A percentile compares a stretch with the other conserved stretches of the same genome.
Evolutionary conservation across 257 asterid species (phyloP).

Genomic region (Capsicum baccatum): DNA sequence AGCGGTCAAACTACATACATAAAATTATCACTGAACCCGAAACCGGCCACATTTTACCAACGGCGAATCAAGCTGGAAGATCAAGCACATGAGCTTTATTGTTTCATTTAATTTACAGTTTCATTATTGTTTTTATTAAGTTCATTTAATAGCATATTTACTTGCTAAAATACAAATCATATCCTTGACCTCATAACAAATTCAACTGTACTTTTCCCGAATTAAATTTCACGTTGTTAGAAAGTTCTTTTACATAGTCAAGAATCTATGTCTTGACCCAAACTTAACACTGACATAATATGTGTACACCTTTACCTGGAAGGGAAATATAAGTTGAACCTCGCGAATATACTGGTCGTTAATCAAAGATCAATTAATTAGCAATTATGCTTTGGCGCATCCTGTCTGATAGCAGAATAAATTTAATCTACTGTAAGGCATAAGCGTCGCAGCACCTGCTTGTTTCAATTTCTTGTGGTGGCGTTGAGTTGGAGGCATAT

Average conservation of each 20-base stretch:
- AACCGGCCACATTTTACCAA: no score
- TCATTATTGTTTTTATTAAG: no score
- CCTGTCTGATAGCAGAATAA: neutral
- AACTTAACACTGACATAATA: neutral
- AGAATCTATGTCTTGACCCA: neutral
- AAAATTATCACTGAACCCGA: no score
- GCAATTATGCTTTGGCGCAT: neutral
- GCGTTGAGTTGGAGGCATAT: slow-evolving; percentile 20
- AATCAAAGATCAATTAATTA: neutral
- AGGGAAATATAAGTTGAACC: neutral
- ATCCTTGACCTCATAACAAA: no score
- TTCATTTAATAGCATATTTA: no score
- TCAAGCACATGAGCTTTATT: no score
- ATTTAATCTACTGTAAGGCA: neutral
- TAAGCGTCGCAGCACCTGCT: neutral
- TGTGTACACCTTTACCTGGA: neutral
- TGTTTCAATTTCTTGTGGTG: slow-evolving; percentile 5
- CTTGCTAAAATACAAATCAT: no score
- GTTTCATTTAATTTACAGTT: no score
- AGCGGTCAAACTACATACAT: no score
- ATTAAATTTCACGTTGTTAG: no score
- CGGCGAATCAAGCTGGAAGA: no score
- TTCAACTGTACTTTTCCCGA: no score
- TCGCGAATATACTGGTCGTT: neutral
- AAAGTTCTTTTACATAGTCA: neutral